Base-by-base conservation (phyloP, 2,329 filamentous ascomycete species). In the Neocatenulostroma microsporum region DNA sequence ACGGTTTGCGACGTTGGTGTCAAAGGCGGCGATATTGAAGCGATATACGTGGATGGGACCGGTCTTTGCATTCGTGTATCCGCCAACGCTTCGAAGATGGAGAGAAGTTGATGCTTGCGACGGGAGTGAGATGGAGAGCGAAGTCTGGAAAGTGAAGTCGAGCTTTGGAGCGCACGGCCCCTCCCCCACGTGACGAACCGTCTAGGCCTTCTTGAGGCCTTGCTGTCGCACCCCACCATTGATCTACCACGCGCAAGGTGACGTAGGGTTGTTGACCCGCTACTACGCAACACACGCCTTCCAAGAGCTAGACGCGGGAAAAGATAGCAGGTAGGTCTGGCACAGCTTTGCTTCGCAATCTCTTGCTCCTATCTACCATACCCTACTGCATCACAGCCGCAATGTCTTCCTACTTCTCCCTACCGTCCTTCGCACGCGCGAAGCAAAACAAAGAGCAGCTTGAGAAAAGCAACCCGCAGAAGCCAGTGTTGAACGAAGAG, bases 401-500 rank as follows among this genome's bases (percentile, higher is more conserved):
- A 11, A 52, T 52, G 48, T 48, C 51, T 23, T 49, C 53, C 24
- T 59, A 59, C 42, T 58, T 59, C 42, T 56, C 53, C 10, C 44
- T 56, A 1, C 50, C 55, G 4, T 58, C 55, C 4, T 60, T 58
- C 37, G 55, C 56, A 5, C 46, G 53, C 13, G 56, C 57, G 15
- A 58, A 56, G 45, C 54, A 57, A 47, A 58, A 60, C 44, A 51
- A 48, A 23, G 55, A 60, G 34, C 52, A 55, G n/a, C 48, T 59
- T 12, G 45, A 57, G 34, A 57, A 56, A 39, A 56, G 45, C 7
- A 58, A 59, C 27, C 57, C 58, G 5, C 48, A 55, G n/a, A 50
- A 58, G 49, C 53, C 67, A 5, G 67, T 79, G 3, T 54, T 79
- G n/a, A 74, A 71, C 13, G 66, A 73, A n/a, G 74, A 77, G 49